Evolutionary conservation across 305 asterid genomes (phyloP), one percentile per base, ranked within the genome.

Genomic region (Withania somnifera): DNA sequence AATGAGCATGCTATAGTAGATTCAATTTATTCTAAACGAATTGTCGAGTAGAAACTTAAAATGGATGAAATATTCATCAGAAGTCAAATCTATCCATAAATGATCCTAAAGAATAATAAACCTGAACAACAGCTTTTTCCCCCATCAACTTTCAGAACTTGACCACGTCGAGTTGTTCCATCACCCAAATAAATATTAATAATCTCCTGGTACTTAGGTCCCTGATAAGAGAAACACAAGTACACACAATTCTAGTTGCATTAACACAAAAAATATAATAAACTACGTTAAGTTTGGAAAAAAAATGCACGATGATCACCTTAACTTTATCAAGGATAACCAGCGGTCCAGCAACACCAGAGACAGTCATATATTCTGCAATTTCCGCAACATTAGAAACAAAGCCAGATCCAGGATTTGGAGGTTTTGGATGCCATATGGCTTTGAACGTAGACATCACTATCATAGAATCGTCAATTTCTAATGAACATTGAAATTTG

Each of bases 81-180:
- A 47, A 63, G 76, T 42, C 28, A 69, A 64, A 30, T 64, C 53
- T 54, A 81, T 20, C 78, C 10, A 81, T 50, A 81, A 50, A 54
- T 4, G 64, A 40, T 58, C 45, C 36, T 47, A 69, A 56, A 40
- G 36, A 75, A 8, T 32, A 50, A 64, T 47, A 50, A 0, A 95
- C 99, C 99, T 95, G 99, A 86, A 95, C 98, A 89, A 95, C 98
- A 81, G 99, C 99, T 85, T 94, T 95, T 87, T 95, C 99, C 58
- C 58, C 98, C 99, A 87, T 95, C 99, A 42, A 95, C 99, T 86
- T 95, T 98, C 91, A 95, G 79, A 71, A 95, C 98, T 86, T 95
- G 99, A 61, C 99, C 99, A 93, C 99, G 99, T 42, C 99, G 89
- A 56, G 93, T 91, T 81, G 97, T 88, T 87, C 99, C 99, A 89